phyloP scores from a whole-genome alignment of 306 rosid species.

The Dicorynia guianensis region DNA sequence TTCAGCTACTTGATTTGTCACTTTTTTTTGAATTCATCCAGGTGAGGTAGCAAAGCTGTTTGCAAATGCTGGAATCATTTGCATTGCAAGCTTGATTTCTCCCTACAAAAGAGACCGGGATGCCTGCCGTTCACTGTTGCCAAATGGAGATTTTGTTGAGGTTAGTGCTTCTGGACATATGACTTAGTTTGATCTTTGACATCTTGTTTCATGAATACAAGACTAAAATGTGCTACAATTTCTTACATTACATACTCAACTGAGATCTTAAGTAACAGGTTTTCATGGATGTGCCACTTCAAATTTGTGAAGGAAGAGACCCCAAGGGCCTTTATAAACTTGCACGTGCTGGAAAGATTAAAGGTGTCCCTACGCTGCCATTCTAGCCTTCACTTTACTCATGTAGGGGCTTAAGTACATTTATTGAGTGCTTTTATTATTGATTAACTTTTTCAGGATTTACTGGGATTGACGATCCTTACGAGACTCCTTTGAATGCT shows the following conservation, averaged over 20 bases:
- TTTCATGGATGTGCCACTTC: slow-evolving; percentile 77
- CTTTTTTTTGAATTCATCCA: slow-evolving; percentile 24
- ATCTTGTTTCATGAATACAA: background rate
- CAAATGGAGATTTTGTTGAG: slow-evolving; percentile 76
- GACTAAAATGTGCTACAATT: slow-evolving; percentile 14
- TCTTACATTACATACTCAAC: slow-evolving; percentile 19
- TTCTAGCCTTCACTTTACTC: slow-evolving; percentile 1
- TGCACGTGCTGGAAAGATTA: slow-evolving; percentile 79
- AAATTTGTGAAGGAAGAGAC: slow-evolving; percentile 74
- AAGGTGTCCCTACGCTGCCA: slow-evolving; percentile 49
- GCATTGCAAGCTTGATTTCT: slow-evolving; percentile 83
- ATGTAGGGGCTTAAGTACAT: background rate
- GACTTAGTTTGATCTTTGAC: background rate
- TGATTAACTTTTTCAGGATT: slow-evolving; percentile 56
- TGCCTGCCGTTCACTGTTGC: slow-evolving; percentile 73
- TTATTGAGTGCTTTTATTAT: no score
- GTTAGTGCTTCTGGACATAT: slow-evolving; percentile 36
- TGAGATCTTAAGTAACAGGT: slow-evolving; percentile 53
- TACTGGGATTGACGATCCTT: slow-evolving; percentile 88
- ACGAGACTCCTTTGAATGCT: slow-evolving; percentile 62
- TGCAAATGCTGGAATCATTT: slow-evolving; percentile 82
- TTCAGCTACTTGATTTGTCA: background rate
- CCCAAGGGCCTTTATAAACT: slow-evolving; percentile 85
- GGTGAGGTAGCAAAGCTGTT: slow-evolving; percentile 87
- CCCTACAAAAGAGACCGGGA: slow-evolving; percentile 76